Base-by-base conservation (phyloP, 2,329 filamentous ascomycete genomes). In the Dactylellina parvicollis region DNA sequence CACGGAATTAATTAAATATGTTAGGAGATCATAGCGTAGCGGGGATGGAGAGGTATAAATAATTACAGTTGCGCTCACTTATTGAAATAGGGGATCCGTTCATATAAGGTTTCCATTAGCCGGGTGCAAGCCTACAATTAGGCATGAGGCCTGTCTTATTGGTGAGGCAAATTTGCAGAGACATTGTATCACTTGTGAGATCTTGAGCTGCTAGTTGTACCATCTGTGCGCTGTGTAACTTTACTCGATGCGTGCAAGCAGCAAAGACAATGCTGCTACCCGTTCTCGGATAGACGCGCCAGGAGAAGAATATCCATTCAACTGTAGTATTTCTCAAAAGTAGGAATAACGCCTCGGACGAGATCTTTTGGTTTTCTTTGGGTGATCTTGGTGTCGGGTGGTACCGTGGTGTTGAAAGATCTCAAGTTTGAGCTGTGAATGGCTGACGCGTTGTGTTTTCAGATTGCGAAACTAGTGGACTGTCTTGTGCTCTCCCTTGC, bases 101-200 rank as follows among this genome's bases (percentile, higher is more conserved):
- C 16, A 38, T 38, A 38, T 38, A 38, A 38, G 34, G 34, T n/a
- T n/a, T n/a, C 34, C 12, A 38, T 38, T 38, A n/a, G 16, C 10
- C 10, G 16, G 34, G 34, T 38, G 34, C 34, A 9, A 38, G 34
- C 12, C 34, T 38, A 38, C 12, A 38, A n/a, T 38, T 38, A 38
- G 34, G 34, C 34, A 38, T 38, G 34, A 14, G 34, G 10, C 34
- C 12, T 14, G 34, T 38, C 12, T 38, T 38, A n/a, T n/a, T 22
- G 20, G 44, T n/a, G 16, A 49, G 44, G 44, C 16, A 49, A 49
- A 28, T n/a, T 49, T 10, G 22, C 18, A 26, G 32, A 54, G 18
- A 54, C 49, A 54, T 24, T 54, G 49, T 54, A 54, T 38, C 49
- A 54, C 49, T n/a, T 26, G 18, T 9, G 16, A 9, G 4, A 50